Evolutionary conservation across 345 rosid genomes (phyloP), one percentile per base, ranked within the genome.

Genomic region (Eucalyptus guilfoylei): DNA sequence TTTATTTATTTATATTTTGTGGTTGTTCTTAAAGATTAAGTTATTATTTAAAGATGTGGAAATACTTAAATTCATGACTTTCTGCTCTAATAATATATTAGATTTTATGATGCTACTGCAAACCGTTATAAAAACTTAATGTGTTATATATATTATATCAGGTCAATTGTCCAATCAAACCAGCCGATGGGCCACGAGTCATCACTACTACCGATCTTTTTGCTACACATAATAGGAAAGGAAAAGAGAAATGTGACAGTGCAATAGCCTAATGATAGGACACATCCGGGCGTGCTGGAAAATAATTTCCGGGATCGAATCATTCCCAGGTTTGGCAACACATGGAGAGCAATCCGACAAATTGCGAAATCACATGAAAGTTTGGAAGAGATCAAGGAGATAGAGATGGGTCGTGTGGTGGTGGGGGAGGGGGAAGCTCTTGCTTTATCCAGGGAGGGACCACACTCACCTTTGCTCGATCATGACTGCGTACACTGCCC

Each of bases 131-230:
- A 55, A 55, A 55, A 55, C 3, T 55, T 55, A 55, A 24, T 24
- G 62, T 55, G 30, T 55, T 9, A 23, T 55, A 23, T 44, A 24
- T 55, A 55, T 55, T 24, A 6, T 2, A 24, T 55, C 2, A 24
- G 0, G 28, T 0, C 3, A 1, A 55, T 55, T 9, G 62, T 40
- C 3, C 9, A 11, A 2, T 76, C 15, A 1, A 19, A 76, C 30
- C 16, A 11, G 0, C 9, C 9, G 28, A 72, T 37, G 2, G 3
- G 9, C 5, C 47, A 76, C 6, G 0, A 40, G 47, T 21, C 28
- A 23, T 1, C 14, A 21, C 2, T 40, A 3, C 5, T 40, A 21
- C 9, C 10, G 3, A 40, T 21, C 28, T 30, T 1, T 0, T 55
- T 11, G 83, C 9, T 21, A 37, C 1, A 11, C 45, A 21, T 19